A percentile compares a stretch with the other conserved stretches of the same genome.
Conservation (phyloP, 1,139 yeast genomes). For the Yamadazyma dendronema region DNA sequence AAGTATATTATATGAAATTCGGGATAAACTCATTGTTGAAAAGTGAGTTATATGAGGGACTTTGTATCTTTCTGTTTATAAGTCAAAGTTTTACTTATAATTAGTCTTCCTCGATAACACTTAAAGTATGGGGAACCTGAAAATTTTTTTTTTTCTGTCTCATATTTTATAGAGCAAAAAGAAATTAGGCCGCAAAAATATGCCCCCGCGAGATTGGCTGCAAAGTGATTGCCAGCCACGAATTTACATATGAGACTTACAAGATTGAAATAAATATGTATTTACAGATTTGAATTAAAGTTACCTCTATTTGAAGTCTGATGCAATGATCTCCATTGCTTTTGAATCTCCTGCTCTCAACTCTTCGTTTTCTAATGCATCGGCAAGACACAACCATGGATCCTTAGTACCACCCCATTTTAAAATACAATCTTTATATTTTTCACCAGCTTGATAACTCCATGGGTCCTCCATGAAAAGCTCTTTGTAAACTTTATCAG, state of each 20-base stretch:
- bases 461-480: slow-evolving; percentile 71
- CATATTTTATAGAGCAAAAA: background rate
- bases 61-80: too few relatives aligned
- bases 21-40: background rate
- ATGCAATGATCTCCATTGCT: slow-evolving; percentile 56
- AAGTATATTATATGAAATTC: background rate
- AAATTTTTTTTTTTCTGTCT: slow-evolving; percentile 2
- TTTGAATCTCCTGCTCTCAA: slow-evolving; percentile 64
- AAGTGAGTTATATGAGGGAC: too few relatives aligned
- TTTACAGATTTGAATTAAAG: background rate
- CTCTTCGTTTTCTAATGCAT: slow-evolving; percentile 63
- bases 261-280: background rate
- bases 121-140: slow-evolving; percentile 4
- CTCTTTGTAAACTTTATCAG: slow-evolving; percentile 78
- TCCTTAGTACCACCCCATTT: slow-evolving; percentile 94
- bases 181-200: slow-evolving; percentile 1
- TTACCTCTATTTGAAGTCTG: slow-evolving; percentile 6
- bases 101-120: background rate
- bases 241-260: background rate
- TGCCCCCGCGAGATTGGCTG: slow-evolving; percentile 4
- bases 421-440: slow-evolving; percentile 66
- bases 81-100: background rate
- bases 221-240: slow-evolving; percentile 1
- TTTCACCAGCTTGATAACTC: slow-evolving; percentile 69
- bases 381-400: slow-evolving; percentile 86